Percentiles rank a stretch among this genome's conserved stretches.
These are phyloP conservation scores for Laguncularia racemosa DNA, from an alignment of 345 rosid genomes.

Conservation along the genomic window DNA sequence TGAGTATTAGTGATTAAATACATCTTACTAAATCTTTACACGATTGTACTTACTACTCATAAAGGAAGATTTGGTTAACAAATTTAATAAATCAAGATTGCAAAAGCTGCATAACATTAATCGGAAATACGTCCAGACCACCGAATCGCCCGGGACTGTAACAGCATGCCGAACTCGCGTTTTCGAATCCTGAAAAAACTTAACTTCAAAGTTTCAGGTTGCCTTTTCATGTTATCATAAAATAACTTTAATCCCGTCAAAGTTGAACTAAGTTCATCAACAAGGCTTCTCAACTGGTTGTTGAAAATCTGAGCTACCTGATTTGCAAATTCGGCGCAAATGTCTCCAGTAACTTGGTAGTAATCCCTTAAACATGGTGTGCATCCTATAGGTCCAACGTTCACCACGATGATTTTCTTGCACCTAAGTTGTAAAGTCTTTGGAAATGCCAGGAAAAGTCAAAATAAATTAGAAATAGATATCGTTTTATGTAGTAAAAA, in stretches of 20 bases:
- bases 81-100: conserved; percentile 1
- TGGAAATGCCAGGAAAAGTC: conserved; percentile 9
- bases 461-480: too few relatives aligned
- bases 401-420: conserved; percentile 53
- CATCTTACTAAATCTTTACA: too few relatives aligned
- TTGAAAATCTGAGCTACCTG: conserved; percentile 60
- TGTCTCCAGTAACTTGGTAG: conserved; percentile 34
- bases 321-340: too few relatives aligned
- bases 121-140: conserved; percentile 34
- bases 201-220: too few relatives aligned
- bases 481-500: too few relatives aligned
- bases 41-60: too few relatives aligned
- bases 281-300: conserved; percentile 28
- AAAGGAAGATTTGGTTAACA: too few relatives aligned
- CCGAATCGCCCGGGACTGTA: conserved; percentile 43
- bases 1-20: too few relatives aligned
- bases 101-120: conserved; percentile 33
- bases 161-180: conserved; percentile 46
- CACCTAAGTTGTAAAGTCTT: conserved; percentile 60
- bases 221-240: too few relatives aligned
- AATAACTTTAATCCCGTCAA: conserved; percentile 39
- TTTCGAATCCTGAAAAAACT: conserved; percentile 68
- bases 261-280: conserved; percentile 29
- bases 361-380: conserved; percentile 59
- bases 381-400: conserved; percentile 86